Conservation (phyloP, 169 alveolate species). For the Hepatocystis sp. region DNA sequence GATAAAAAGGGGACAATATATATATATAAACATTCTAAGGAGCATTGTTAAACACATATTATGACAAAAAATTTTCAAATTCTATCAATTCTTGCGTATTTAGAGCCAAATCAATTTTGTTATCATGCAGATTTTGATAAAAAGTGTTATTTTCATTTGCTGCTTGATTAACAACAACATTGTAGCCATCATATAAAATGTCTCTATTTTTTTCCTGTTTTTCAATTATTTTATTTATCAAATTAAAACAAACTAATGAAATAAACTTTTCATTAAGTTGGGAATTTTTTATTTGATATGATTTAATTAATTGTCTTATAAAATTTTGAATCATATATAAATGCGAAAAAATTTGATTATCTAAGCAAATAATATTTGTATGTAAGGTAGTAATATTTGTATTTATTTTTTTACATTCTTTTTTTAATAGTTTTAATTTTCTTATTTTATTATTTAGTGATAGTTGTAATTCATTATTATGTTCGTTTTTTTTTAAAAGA, state of each 20-base stretch:
- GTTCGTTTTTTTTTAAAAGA: slow-evolving; percentile 35
- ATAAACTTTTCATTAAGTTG: slow-evolving; percentile 1
- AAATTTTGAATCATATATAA: slow-evolving; percentile 15
- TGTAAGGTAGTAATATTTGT: neutral
- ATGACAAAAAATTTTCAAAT: slow-evolving; percentile 45
- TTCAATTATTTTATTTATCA: slow-evolving; percentile 50
- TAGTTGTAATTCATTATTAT: slow-evolving; percentile 20
- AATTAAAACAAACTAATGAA: slow-evolving; percentile 1
- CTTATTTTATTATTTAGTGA: slow-evolving; percentile 18
- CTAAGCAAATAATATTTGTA: slow-evolving; percentile 10
- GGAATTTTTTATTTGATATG: neutral
- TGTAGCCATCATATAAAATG: neutral
- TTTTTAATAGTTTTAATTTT: slow-evolving; percentile 10
- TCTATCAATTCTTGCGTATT: slow-evolving; percentile 71
- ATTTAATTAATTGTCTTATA: slow-evolving; percentile 3
- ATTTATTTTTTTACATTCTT: slow-evolving; percentile 29
- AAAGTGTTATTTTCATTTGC: slow-evolving; percentile 2
- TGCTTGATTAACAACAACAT: neutral
- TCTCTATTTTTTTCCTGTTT: slow-evolving; percentile 9
- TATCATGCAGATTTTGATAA: slow-evolving; percentile 7
- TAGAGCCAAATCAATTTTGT: slow-evolving; percentile 27
- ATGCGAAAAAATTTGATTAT: slow-evolving; percentile 15
- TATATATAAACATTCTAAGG: neutral
- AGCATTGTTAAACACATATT: slow-evolving; percentile 1
- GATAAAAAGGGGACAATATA: neutral